Conservation (phyloP, 1,284 basidiomycete species). For the Melampsora abietis-canadensis region DNA sequence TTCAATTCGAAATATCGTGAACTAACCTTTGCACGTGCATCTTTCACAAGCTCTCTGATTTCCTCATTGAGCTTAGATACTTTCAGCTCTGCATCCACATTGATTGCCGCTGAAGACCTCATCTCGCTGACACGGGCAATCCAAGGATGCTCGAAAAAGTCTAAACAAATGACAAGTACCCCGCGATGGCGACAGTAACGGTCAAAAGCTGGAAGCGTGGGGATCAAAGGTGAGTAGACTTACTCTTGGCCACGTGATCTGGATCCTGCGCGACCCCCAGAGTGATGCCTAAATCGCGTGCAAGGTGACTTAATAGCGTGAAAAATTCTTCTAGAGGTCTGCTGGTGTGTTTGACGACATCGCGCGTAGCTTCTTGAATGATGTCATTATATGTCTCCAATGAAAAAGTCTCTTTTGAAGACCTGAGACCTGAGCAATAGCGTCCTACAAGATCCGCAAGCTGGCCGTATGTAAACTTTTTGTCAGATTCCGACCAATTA, state of each 20-base stretch:
- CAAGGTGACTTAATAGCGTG: conserved; percentile 66
- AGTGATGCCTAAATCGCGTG: conserved; percentile 67
- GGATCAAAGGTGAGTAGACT: conserved; percentile 49
- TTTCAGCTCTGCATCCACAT: conserved; percentile 85
- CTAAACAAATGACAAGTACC: conserved; percentile 55
- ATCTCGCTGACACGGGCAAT: conserved; percentile 78
- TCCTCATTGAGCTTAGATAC: conserved; percentile 81
- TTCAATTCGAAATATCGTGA: conserved; percentile 17
- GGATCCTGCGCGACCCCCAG: conserved; percentile 68
- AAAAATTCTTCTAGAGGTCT: conserved; percentile 67
- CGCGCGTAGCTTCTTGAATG: conserved; percentile 68
- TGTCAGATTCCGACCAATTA: conserved; percentile 1
- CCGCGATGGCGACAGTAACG: not conserved
- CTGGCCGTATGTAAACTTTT: conserved; percentile 54
- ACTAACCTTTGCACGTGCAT: conserved; percentile 63
- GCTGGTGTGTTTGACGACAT: conserved; percentile 65
- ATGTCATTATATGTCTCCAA: conserved; percentile 67
- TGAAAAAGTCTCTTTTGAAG: conserved; percentile 71
- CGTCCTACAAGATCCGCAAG: conserved; percentile 80
- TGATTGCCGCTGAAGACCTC: conserved; percentile 75
- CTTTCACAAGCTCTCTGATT: conserved; percentile 77
- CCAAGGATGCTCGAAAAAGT: conserved; percentile 80
- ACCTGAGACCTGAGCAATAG: conserved; percentile 70
- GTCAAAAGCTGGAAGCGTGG: not conserved
- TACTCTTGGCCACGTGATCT: conserved; percentile 76